Percentiles rank a stretch among this genome's conserved stretches.
Conservation (phyloP, 768 basidiomycete genomes). For the Gloeopeniophorella convolvens region DNA sequence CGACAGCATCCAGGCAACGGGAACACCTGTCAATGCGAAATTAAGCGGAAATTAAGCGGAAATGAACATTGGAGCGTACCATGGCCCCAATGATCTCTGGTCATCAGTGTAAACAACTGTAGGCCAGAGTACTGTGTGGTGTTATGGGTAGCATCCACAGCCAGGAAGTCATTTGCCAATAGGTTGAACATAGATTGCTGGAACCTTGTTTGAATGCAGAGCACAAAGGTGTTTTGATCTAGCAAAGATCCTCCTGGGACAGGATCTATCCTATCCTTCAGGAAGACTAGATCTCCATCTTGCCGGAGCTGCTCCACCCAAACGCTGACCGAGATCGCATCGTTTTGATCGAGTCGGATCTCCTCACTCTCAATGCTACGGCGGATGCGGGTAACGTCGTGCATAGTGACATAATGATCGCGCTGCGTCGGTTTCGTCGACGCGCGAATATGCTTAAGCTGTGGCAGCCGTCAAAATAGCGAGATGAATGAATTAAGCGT, state of each 20-base stretch:
- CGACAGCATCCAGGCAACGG: no score
- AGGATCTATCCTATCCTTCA: not conserved
- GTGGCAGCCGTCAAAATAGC: not conserved
- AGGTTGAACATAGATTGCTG: not conserved
- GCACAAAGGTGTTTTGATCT: not conserved
- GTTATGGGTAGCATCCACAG: not conserved
- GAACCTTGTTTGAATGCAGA: no score
- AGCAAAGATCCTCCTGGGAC: not conserved
- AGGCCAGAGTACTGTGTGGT: no score
- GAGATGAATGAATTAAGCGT: not conserved
- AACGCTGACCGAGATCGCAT: not conserved
- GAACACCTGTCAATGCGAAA: no score
- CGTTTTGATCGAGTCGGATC: not conserved
- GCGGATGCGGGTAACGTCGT: not conserved
- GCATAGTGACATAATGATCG: not conserved
- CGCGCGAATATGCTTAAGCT: not conserved
- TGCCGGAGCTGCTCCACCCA: not conserved
- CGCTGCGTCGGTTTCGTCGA: not conserved
- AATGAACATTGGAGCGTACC: no score
- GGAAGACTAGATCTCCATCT: not conserved
- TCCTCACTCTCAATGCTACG: not conserved
- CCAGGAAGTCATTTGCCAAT: not conserved
- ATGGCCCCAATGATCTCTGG: no score
- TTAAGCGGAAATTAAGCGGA: no score
- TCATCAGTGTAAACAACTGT: no score